Percentiles rank a stretch among this genome's conserved stretches.
These are phyloP conservation scores for Exophiala sp. DNA, from an alignment of 2,329 filamentous ascomycete species.

Conservation along the genomic window DNA sequence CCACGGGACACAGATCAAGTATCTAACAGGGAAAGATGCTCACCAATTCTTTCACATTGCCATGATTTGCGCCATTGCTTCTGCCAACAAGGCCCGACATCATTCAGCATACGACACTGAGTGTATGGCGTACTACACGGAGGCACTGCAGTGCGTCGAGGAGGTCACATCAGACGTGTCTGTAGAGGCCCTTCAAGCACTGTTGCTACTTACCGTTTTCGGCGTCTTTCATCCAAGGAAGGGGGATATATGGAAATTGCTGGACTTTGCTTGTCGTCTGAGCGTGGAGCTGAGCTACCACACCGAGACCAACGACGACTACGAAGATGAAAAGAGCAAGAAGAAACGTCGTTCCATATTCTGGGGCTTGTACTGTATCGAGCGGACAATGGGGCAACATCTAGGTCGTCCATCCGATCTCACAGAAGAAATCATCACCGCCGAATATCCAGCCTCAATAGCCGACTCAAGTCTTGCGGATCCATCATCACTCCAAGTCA, in stretches of 20 bases:
- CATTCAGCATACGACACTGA: conserved; percentile 27
- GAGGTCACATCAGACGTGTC: conserved; percentile 32
- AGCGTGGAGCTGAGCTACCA: conserved; percentile 36
- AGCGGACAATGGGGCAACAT: conserved; percentile 37
- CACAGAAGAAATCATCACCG: conserved; percentile 38
- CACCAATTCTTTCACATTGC: conserved; percentile 34
- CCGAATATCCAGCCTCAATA: conserved; percentile 33
- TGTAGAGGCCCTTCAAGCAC: conserved; percentile 30
- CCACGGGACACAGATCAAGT: conserved; percentile 21
- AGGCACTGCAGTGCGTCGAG: conserved; percentile 31
- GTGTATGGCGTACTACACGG: conserved; percentile 28
- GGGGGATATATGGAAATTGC: conserved; percentile 31
- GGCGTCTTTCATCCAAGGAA: conserved; percentile 29
- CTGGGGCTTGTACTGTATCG: conserved; percentile 38
- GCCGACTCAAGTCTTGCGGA: conserved; percentile 18
- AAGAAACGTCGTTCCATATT: conserved; percentile 32
- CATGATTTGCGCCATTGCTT: conserved; percentile 35
- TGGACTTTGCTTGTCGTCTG: conserved; percentile 32
- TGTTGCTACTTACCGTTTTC: conserved; percentile 31
- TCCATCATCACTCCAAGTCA: conserved; percentile 26
- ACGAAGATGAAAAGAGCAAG: conserved; percentile 27
- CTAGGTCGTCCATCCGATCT: conserved; percentile 37
- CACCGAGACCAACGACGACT: conserved; percentile 31
- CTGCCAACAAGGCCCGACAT: conserved; percentile 31
- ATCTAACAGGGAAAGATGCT: conserved; percentile 29